Evolutionary conservation across 2,329 filamentous ascomycete species (phyloP), one percentile per base, ranked within the genome.

Genomic region (Colletotrichum neosansevieriae): DNA sequence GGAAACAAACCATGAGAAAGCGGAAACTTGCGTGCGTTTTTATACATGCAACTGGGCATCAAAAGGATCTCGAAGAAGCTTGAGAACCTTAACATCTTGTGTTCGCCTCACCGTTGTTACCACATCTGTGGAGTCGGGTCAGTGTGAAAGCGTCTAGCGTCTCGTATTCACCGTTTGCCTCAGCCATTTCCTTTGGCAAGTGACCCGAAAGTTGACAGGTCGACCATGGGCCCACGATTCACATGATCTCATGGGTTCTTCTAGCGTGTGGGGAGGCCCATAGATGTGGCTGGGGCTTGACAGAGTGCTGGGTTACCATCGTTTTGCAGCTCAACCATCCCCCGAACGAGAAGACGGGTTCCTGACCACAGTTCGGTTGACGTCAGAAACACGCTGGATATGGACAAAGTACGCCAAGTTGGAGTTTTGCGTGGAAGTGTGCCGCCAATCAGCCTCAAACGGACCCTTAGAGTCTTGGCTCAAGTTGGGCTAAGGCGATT

Each of bases 131-230:
- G 65, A 47, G 65, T 19, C 53, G 45, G 24, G 11, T n/a, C n/a
- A 44, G 24, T 54, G 29, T 42, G 42, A 63, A 63, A 12, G 10
- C n/a, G 36, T 50, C 36, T 34, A 64, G 53, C 21, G 11, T 36
- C 34, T 68, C 47, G 53, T 68, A 64, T 68, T 64, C 42, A 54
- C 50, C 64, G 44, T 63, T 47, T 45, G 51, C 36, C 64, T 45
- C 24, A 42, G 58, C 47, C 40, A 29, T 42, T 61, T n/a, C 21
- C 6, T 32, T 61, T 47, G 59, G 51, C 42, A 63, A 57, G 24
- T 57, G 44, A 32, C 50, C 58, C 58, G 51, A 63, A n/a, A 24
- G 62, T 53, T 63, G 51, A 58, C 64, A 67, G 51, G n/a, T 51
- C 64, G 50, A n/a, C n/a, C n/a, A 24, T 63, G 40, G 44, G 21